Percentiles rank a stretch among this genome's conserved stretches.
phyloP scores from a whole-genome alignment of 1,284 basidiomycete genomes.

The Rhodotorula sp. region DNA sequence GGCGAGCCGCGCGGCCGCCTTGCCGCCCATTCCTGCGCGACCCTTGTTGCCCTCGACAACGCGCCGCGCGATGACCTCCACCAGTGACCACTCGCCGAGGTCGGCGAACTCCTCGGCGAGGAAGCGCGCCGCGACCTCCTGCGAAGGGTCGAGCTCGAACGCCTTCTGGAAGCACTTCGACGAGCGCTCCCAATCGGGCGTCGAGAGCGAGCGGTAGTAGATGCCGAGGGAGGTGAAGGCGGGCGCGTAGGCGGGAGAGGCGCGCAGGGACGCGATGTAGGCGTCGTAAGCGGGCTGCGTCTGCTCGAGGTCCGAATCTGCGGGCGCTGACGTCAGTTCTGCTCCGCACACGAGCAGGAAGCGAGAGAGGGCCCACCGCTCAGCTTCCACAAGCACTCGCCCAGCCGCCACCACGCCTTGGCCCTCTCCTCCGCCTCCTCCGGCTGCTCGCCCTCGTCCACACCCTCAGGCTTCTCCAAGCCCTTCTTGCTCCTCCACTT shows the following conservation, averaged over 20 bases:
- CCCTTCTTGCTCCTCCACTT: slow-evolving; percentile 48
- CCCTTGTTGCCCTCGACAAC: slow-evolving; percentile 72
- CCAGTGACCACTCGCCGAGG: slow-evolving; percentile 92
- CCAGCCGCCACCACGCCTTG: slow-evolving; percentile 80
- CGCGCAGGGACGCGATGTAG: slow-evolving; percentile 82
- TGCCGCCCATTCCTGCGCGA: slow-evolving; percentile 38
- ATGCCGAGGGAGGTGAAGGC: slow-evolving; percentile 91
- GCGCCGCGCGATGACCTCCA: slow-evolving; percentile 85
- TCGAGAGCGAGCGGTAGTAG: slow-evolving; percentile 74
- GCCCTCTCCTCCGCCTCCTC: slow-evolving; percentile 57
- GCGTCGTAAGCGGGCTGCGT: slow-evolving; percentile 69
- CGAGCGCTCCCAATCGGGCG: slow-evolving; percentile 79
- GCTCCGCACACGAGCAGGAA: neutral
- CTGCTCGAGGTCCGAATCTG: slow-evolving; percentile 11
- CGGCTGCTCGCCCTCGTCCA: slow-evolving; percentile 53
- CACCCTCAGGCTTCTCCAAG: slow-evolving; percentile 57
- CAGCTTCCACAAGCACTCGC: slow-evolving; percentile 73
- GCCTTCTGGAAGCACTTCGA: slow-evolving; percentile 98
- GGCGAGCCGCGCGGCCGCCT: slow-evolving; percentile 69
- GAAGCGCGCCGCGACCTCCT: slow-evolving; percentile 78
- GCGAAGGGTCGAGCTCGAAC: slow-evolving; percentile 90
- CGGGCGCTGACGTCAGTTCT: neutral
- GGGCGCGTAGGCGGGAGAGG: slow-evolving; percentile 75
- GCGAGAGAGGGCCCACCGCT: slow-evolving; percentile 58
- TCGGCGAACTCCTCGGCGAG: slow-evolving; percentile 89